Evolutionary conservation across 164 flowering plant genomes (phyloP).

Genomic region (Chloranthus sessilifolius): DNA sequence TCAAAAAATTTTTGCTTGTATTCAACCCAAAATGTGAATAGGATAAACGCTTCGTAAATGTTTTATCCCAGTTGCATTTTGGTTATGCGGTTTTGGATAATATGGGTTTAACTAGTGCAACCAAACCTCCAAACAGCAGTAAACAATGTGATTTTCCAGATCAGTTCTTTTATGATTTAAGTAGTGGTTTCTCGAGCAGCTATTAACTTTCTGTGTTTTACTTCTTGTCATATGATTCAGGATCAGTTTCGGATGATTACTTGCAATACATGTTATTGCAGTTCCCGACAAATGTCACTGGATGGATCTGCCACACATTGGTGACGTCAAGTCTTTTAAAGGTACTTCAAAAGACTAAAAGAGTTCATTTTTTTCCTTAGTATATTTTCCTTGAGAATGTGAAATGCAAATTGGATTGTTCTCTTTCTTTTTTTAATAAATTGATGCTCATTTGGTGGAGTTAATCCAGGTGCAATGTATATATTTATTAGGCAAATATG

Average conservation of each 20-base stretch:
- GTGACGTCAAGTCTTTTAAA: conserved; percentile 91
- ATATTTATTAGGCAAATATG: too few species aligned
- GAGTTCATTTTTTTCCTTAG: background rate
- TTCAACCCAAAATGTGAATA: too few species aligned
- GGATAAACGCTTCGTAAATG: too few species aligned
- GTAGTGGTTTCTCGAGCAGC: background rate
- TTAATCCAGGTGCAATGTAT: too few species aligned
- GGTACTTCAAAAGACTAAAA: conserved; percentile 30
- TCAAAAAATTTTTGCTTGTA: too few species aligned
- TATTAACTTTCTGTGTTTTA: conserved; percentile 8
- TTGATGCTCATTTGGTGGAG: too few species aligned
- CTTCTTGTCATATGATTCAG: conserved; percentile 33
- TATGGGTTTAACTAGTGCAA: too few species aligned
- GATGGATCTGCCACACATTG: conserved; percentile 81
- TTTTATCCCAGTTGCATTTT: too few species aligned
- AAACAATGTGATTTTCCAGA: background rate
- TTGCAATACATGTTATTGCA: conserved; percentile 84
- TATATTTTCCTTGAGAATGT: background rate
- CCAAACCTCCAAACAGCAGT: too few species aligned
- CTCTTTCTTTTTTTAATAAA: background rate
- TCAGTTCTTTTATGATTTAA: background rate
- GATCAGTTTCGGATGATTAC: conserved; percentile 92
- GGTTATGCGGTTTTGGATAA: too few species aligned
- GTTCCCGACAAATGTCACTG: conserved; percentile 94
- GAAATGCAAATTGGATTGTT: background rate